Evolutionary conservation across 208 protist genomes (phyloP), one percentile per base, ranked within the genome.

Genomic region (Leishmania amazonensis): DNA sequence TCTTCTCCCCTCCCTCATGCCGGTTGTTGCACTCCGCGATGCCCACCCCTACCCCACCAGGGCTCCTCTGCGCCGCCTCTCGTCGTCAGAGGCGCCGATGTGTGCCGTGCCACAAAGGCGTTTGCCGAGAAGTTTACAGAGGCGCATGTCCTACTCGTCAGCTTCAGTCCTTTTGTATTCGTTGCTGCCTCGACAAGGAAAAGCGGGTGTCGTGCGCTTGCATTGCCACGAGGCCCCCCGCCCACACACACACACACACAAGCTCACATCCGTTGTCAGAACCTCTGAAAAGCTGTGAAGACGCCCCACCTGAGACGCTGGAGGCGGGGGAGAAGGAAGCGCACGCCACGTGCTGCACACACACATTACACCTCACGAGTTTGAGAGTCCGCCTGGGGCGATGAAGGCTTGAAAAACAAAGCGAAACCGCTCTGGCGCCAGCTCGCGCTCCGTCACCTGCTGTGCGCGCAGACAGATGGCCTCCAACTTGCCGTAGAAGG

Each of bases 391-490:
- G 42, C 93, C 89, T 11, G 95, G 93, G 0, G 95, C 85, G 72
- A 95, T 94, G 83, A 98, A 98, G 49, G 90, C 93, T 80, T 98
- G 95, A 74, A 98, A 96, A 11, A 98, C 93, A 88, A 98, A 96
- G 45, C 91, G 89, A 76, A 91, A 96, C 0, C 90, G 85, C 74
- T 82, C 75, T 35, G 87, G 79, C 21, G 90, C 87, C 19, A 96
- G 76, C 75, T 96, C 93, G 28, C 75, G 76, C 76, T 94, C 88
- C 3, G 91, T 89, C 38, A 96, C 51, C 71, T 89, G 87, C 85
- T 96, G 93, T 1, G 89, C 89, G 17, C 91, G 87, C 45, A 93
- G 81, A 60, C 91, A 96, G 31, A 98, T 85, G 24, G 93, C 92
- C 91, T 98, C 93, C 65, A 98, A 79, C 76, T 96, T 95, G 17